phyloP scores from a whole-genome alignment of 192 early-diverging fungal genomes.

The Allomyces javanicus region DNA sequence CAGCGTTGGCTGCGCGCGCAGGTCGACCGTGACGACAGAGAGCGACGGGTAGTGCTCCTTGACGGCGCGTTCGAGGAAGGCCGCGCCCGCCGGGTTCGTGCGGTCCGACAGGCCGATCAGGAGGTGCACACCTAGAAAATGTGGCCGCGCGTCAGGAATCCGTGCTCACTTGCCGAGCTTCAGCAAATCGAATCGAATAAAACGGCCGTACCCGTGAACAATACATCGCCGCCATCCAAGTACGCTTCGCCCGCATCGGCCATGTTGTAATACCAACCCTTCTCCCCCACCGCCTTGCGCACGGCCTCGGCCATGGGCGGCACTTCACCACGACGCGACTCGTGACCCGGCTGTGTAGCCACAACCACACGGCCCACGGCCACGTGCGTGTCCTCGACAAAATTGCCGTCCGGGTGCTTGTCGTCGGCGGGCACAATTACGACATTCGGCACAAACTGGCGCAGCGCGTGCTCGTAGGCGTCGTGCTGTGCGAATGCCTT shows the following conservation, averaged over 20 bases:
- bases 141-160: background rate
- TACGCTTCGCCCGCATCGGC: background rate
- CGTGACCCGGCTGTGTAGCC: conserved; percentile 13
- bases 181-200: background rate
- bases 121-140: conserved; percentile 3
- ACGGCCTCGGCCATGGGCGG: conserved; percentile 1
- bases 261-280: conserved; percentile 8
- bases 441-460: background rate
- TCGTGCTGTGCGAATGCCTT: conserved; percentile 15
- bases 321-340: conserved; percentile 9
- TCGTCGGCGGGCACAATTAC: conserved; percentile 8
- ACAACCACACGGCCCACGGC: conserved; percentile 9
- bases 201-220: conserved; percentile 4
- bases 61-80: conserved; percentile 8
- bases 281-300: background rate
- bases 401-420: conserved; percentile 17
- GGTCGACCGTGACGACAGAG: conserved; percentile 4
- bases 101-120: conserved; percentile 19
- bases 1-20: conserved; percentile 9
- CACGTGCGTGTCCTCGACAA: conserved; percentile 20
- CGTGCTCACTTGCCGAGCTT: background rate
- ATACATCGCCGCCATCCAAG: conserved; percentile 19
- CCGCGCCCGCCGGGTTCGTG: conserved; percentile 12
- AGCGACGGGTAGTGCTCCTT: background rate
- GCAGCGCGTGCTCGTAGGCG: conserved; percentile 8